Conservation (phyloP, 2,329 filamentous ascomycete species). For the Talaromyces sp. region DNA sequence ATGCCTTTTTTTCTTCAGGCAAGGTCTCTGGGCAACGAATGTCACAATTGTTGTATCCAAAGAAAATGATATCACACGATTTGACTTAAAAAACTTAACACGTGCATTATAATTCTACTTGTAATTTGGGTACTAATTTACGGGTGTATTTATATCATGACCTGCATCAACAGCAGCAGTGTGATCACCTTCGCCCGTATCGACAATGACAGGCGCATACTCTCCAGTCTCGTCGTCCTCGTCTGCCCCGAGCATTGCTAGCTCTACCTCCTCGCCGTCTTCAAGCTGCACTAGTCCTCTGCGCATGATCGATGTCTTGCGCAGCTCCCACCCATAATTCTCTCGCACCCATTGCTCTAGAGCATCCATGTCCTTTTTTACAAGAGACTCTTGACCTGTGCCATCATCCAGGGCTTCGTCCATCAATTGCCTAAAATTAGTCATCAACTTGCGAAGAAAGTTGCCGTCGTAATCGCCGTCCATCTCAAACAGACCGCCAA, state of each 20-base stretch:
- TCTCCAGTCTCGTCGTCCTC: conserved; percentile 61
- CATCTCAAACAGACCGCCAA: conserved; percentile 58
- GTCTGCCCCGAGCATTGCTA: conserved; percentile 51
- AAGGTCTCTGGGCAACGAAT: conserved; percentile 12
- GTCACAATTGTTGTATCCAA: conserved; percentile 13
- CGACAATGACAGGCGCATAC: conserved; percentile 59
- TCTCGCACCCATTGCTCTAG: conserved; percentile 51
- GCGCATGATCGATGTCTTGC: conserved; percentile 47
- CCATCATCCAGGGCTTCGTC: conserved; percentile 37
- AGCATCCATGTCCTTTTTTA: conserved; percentile 51
- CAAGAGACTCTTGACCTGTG: conserved; percentile 24
- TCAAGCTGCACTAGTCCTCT: conserved; percentile 57
- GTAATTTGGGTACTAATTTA: conserved; percentile 4
- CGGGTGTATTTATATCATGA: conserved; percentile 8
- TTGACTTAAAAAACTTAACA: conserved; percentile 2
- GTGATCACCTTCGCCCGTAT: conserved; percentile 29
- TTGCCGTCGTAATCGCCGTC: conserved; percentile 46
- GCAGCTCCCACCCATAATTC: conserved; percentile 56
- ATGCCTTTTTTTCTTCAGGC: conserved; percentile 3
- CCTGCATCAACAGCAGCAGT: conserved; percentile 5
- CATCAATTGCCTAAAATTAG: conserved; percentile 48
- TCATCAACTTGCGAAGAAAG: conserved; percentile 50
- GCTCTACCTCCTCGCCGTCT: conserved; percentile 58
- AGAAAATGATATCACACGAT: conserved; percentile 13
- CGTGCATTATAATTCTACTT: neutral